A percentile compares a stretch with the other conserved stretches of the same genome.
Conservation (phyloP, 345 rosid species). For the Gossypium turneri region DNA sequence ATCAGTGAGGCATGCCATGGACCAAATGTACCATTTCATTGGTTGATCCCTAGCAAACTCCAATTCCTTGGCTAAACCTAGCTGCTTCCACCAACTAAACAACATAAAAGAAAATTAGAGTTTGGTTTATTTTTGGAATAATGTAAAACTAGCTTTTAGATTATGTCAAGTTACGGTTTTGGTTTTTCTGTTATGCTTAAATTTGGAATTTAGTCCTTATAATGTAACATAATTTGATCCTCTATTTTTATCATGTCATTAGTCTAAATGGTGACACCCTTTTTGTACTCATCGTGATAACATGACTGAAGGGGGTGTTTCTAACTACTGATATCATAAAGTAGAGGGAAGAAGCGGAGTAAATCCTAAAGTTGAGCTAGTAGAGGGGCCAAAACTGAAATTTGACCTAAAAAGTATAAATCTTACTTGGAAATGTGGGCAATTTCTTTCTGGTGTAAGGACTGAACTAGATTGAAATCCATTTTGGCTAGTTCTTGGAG, state of each 20-base stretch:
- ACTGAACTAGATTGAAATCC: constrained; percentile 31
- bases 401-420: not conserved
- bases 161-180: too few relatives aligned
- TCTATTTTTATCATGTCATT: too few relatives aligned
- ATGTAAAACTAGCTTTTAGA: not conserved
- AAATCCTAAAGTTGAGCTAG: too few relatives aligned
- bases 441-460: constrained; percentile 33
- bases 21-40: constrained; percentile 48
- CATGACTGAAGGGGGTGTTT: too few relatives aligned
- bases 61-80: constrained; percentile 40
- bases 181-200: too few relatives aligned
- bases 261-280: too few relatives aligned
- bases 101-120: not conserved
- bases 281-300: too few relatives aligned
- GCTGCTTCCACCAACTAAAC: constrained; percentile 59
- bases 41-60: constrained; percentile 52
- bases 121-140: not conserved
- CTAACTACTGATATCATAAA: too few relatives aligned
- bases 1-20: constrained; percentile 42
- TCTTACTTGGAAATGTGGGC: constrained; percentile 28
- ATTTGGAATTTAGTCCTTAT: too few relatives aligned
- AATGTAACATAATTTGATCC: too few relatives aligned
- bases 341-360: too few relatives aligned
- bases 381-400: too few relatives aligned
- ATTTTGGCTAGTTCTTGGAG: constrained; percentile 33